Evolutionary conservation across 345 rosid species (phyloP), one percentile per base, ranked within the genome.

Genomic region (Rhodamnia rubescens): DNA sequence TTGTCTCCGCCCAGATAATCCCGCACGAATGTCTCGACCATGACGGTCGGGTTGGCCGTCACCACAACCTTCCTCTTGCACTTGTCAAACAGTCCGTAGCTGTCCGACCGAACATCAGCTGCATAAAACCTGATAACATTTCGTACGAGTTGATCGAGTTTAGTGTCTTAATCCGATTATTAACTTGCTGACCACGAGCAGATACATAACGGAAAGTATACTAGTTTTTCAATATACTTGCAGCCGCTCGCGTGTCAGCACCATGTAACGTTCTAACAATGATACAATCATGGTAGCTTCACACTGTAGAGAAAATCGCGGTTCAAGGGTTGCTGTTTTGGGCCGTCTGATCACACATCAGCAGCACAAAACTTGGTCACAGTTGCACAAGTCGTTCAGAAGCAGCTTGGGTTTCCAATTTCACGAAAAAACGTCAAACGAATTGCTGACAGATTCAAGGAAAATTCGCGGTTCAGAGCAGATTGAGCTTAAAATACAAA

Each of bases 11-110:
- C 98, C 1, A 97, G 95, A 88, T 92, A 97, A 64, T 95, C 98
- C 91, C 92, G 95, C 86, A 94, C 96, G 53, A 97, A 97, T 13
- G 98, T 92, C 88, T 97, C 98, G 81, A 97, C 99, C 99, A 97
- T 95, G 51, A 97, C 85, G 24, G 89, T 90, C 58, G 98, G 98
- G 88, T 95, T 97, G 49, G 98, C 98, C 83, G 99, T 97, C 90
- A 97, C 99, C 86, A 97, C 98, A 87, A 95, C 98, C 87, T 94
- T 95, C 90, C 96, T 91, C 91, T 92, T 93, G 91, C 98, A 95
- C 83, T 85, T 91, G 50, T 94, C 97, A 53, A 97, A 97, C 87
- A 97, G 95, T 84, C 93, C 93, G 74, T 83, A 97, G 87, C 97
- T 95, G 61, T 95, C 98, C 85, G 91, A 87, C 85, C 99, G 93